Evolutionary conservation across 2,329 filamentous ascomycete genomes (phyloP).

Genomic region (Trichoderma arundinaceum): DNA sequence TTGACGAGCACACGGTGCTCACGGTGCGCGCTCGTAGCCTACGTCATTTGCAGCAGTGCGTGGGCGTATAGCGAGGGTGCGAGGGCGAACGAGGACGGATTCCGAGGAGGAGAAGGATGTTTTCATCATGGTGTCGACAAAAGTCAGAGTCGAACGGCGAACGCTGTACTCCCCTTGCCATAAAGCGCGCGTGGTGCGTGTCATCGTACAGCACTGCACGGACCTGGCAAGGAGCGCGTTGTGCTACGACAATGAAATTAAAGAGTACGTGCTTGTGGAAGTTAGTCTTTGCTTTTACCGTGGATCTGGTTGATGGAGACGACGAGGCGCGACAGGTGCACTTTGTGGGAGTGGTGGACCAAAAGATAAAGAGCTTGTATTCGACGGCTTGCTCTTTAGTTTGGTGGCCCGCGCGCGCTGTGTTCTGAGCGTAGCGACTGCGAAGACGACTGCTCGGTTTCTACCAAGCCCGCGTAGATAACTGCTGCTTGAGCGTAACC

Average conservation of each 20-base stretch:
- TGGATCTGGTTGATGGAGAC: constrained; percentile 17
- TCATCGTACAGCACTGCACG: constrained; percentile 34
- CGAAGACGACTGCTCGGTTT: constrained; percentile 23
- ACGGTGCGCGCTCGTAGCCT: constrained; percentile 34
- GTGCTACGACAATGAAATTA: constrained; percentile 34
- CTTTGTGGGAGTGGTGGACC: constrained; percentile 32
- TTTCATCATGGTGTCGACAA: background rate
- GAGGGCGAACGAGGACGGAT: constrained; percentile 35
- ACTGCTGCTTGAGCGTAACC: constrained; percentile 23
- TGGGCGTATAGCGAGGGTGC: too few relatives aligned
- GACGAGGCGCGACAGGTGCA: constrained; percentile 31
- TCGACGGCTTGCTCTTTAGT: constrained; percentile 24
- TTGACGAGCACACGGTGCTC: constrained; percentile 36
- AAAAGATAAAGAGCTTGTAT: constrained; percentile 36
- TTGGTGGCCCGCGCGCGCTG: background rate
- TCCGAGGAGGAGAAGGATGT: constrained; percentile 9
- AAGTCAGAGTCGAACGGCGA: constrained; percentile 33
- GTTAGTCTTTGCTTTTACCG: constrained; percentile 16
- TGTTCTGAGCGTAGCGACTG: background rate
- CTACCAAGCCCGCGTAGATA: background rate
- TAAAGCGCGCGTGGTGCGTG: constrained; percentile 29
- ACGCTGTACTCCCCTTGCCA: constrained; percentile 35
- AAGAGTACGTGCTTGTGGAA: constrained; percentile 34
- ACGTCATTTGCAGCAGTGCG: constrained; percentile 34
- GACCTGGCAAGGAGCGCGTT: constrained; percentile 33